Percentiles rank a stretch among this genome's conserved stretches.
phyloP scores from a whole-genome alignment of 495 filamentous ascomycete genomes.

The Oidiodendron maius region DNA sequence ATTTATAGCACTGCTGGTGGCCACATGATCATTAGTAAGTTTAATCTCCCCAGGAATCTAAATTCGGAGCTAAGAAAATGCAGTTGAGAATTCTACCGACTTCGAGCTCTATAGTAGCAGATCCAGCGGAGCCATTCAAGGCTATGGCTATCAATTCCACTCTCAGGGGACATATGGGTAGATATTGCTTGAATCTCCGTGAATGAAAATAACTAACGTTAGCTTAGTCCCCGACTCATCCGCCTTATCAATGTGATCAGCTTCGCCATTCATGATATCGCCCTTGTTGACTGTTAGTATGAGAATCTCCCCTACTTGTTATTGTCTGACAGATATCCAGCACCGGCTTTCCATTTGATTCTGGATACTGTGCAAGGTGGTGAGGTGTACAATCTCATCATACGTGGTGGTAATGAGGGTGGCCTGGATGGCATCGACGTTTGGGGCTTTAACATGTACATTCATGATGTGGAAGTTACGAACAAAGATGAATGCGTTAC shows the following conservation, averaged over 20 bases:
- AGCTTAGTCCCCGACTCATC: conserved; percentile 19
- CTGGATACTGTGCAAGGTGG: conserved; percentile 40
- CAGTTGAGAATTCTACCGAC: conserved; percentile 28
- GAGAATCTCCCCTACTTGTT: conserved; percentile 13
- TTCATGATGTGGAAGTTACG: conserved; percentile 46
- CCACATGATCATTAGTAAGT: conserved; percentile 38
- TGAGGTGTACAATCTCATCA: conserved; percentile 44
- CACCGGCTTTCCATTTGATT: conserved; percentile 37
- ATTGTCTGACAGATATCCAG: conserved; percentile 26
- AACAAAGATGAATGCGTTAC: conserved; percentile 50
- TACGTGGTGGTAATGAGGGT: conserved; percentile 41
- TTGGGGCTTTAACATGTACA: conserved; percentile 38
- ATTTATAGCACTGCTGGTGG: conserved; percentile 32
- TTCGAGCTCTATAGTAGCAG: conserved; percentile 37
- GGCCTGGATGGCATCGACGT: conserved; percentile 46
- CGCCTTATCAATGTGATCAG: conserved; percentile 34
- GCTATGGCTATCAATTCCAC: conserved; percentile 39
- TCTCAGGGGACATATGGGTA: not conserved
- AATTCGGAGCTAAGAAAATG: not conserved
- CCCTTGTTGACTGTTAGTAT: conserved; percentile 35
- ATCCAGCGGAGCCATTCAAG: conserved; percentile 46
- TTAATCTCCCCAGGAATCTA: too few relatives aligned
- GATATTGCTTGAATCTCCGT: not conserved
- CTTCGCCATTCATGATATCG: conserved; percentile 44
- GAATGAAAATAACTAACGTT: not conserved